Evolutionary conservation across 2,329 filamentous ascomycete species (phyloP).

Genomic region (Pseudogymnoascus sp.): DNA sequence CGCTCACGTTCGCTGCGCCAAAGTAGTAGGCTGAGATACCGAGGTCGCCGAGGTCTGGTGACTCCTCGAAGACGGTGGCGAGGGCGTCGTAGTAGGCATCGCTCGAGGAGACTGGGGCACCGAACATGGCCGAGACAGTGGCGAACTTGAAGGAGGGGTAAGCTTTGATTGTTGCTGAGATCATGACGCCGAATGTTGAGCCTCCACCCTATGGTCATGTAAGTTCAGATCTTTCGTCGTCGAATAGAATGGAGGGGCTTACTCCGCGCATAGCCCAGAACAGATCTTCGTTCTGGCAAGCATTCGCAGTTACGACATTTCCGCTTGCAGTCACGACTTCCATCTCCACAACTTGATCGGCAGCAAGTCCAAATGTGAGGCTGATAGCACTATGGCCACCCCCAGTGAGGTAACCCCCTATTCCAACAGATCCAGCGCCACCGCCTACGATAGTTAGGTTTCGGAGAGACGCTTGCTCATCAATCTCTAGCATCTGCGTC

Average conservation of each 20-base stretch:
- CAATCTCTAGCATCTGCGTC: constrained; percentile 42
- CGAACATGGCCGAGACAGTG: constrained; percentile 25
- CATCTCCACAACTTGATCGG: constrained; percentile 54
- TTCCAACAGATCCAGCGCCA: constrained; percentile 46
- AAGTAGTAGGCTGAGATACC: constrained; percentile 45
- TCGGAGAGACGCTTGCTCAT: constrained; percentile 37
- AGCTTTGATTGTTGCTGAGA: constrained; percentile 48
- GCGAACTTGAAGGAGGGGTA: constrained; percentile 33
- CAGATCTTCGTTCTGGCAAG: constrained; percentile 47
- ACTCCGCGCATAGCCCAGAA: constrained; percentile 59
- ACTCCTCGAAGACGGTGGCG: constrained; percentile 38
- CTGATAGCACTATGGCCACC: constrained; percentile 52
- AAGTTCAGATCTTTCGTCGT: background rate
- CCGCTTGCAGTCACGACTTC: constrained; percentile 49
- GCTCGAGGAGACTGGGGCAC: constrained; percentile 27
- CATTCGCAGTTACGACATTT: constrained; percentile 43
- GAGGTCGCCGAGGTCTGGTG: constrained; percentile 41
- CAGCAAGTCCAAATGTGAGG: constrained; percentile 50
- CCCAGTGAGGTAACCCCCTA: constrained; percentile 55
- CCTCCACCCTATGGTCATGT: constrained; percentile 43
- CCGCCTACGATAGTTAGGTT: constrained; percentile 49
- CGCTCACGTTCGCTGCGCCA: constrained; percentile 35
- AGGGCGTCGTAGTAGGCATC: constrained; percentile 41
- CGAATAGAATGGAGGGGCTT: constrained; percentile 21
- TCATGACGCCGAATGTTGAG: constrained; percentile 54